These are phyloP conservation scores for Sergeia podlipaevii DNA, from an alignment of 208 protist genomes.

Conservation along the genomic window DNA sequence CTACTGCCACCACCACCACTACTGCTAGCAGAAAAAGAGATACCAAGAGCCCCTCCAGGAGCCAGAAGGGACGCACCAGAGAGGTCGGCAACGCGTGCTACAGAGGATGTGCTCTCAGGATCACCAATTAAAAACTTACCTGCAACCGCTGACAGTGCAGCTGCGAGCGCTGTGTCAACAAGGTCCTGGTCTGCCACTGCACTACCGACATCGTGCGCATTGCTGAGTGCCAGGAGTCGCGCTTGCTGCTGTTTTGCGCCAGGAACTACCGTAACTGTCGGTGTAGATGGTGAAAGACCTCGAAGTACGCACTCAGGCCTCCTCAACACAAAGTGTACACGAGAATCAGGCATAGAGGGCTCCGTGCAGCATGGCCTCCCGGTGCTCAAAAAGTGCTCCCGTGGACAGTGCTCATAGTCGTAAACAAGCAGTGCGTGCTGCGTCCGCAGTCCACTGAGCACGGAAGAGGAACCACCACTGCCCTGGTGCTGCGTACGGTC, in stretches of 20 bases:
- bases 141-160: too few relatives aligned
- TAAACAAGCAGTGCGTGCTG: slow-evolving; percentile 67
- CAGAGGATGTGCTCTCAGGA: neutral
- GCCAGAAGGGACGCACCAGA: slow-evolving; percentile 1
- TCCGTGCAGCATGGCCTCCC: slow-evolving; percentile 18
- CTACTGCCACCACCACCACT: neutral
- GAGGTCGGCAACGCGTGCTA: neutral
- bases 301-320: slow-evolving; percentile 32
- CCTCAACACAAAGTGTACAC: slow-evolving; percentile 58
- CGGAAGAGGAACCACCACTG: neutral
- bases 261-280: too few relatives aligned
- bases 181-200: neutral
- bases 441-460: slow-evolving; percentile 59
- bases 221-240: neutral
- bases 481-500: slow-evolving; percentile 10
- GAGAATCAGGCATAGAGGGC: slow-evolving; percentile 56
- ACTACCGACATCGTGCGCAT: neutral
- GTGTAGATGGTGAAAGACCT: slow-evolving; percentile 26
- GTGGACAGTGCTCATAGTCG: slow-evolving; percentile 41
- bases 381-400: slow-evolving; percentile 34
- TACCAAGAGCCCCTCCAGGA: neutral
- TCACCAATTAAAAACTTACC: too few relatives aligned
- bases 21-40: too few relatives aligned
- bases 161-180: neutral
- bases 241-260: too few relatives aligned